These are phyloP conservation scores for Babesia caballi DNA, from an alignment of 169 alveolate genomes.

Conservation along the genomic window DNA sequence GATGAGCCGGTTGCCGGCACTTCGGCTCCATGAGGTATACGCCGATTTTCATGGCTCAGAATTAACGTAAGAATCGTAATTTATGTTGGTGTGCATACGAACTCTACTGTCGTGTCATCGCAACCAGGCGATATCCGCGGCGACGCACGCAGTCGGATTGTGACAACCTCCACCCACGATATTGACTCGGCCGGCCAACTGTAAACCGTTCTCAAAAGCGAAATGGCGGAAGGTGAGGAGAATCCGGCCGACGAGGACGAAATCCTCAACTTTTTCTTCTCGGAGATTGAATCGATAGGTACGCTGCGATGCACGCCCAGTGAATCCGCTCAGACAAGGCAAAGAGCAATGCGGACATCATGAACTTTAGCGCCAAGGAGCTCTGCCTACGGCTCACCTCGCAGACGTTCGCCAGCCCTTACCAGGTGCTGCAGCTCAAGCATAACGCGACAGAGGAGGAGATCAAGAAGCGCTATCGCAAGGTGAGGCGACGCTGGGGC, in stretches of 20 bases:
- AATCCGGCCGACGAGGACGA: slow-evolving; percentile 39
- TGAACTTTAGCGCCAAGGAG: slow-evolving; percentile 46
- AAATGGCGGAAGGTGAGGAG: slow-evolving; percentile 19
- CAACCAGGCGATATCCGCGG: too few species aligned
- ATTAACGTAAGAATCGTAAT: too few species aligned
- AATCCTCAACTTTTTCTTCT: slow-evolving; percentile 39
- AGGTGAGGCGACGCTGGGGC: slow-evolving; percentile 1
- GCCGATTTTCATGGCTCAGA: too few species aligned
- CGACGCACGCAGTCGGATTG: too few species aligned
- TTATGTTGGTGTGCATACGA: too few species aligned
- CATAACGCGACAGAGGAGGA: slow-evolving; percentile 66
- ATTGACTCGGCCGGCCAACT: too few species aligned
- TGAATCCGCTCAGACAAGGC: slow-evolving; percentile 30
- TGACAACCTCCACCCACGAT: too few species aligned
- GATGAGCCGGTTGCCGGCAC: too few species aligned
- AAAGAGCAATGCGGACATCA: slow-evolving; percentile 29
- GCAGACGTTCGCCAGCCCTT: slow-evolving; percentile 59
- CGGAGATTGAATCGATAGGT: slow-evolving; percentile 58
- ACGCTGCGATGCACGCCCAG: background rate
- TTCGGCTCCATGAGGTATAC: too few species aligned
- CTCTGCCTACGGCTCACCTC: slow-evolving; percentile 53
- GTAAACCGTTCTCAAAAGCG: background rate
- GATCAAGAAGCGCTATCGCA: slow-evolving; percentile 51
- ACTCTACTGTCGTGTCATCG: too few species aligned
- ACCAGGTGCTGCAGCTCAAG: slow-evolving; percentile 60